A percentile compares a stretch with the other conserved stretches of the same genome.
Evolutionary conservation across 495 filamentous ascomycete species (phyloP).

Genomic region (Pseudomonodictys pantanalensis): DNA sequence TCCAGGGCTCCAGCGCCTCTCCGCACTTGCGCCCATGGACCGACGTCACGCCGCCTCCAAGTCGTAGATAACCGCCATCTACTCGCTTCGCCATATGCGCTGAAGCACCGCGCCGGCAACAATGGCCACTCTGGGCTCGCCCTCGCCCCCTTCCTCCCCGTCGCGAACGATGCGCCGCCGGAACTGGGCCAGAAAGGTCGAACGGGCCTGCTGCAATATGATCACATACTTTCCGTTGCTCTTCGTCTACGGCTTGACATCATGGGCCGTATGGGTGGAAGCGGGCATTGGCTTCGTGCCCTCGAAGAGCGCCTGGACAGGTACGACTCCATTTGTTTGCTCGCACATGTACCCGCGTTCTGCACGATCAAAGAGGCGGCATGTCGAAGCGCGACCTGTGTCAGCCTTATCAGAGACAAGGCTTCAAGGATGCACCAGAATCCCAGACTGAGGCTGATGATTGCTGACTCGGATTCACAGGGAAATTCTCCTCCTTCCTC

Average conservation of each 20-base stretch:
- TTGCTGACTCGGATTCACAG: conserved; percentile 20
- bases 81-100: conserved; percentile 9
- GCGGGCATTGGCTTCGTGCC: conserved; percentile 65
- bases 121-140: conserved; percentile 34
- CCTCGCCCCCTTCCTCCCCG: conserved; percentile 33
- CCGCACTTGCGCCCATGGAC: neutral
- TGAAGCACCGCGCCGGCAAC: neutral
- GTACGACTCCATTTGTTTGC: conserved; percentile 48
- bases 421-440: conserved; percentile 4
- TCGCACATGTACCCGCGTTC: neutral
- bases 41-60: neutral
- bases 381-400: too few species aligned
- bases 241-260: conserved; percentile 85
- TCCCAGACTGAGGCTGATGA: neutral
- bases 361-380: neutral
- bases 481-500: conserved; percentile 47
- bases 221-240: conserved; percentile 81
- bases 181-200: conserved; percentile 70
- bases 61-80: neutral
- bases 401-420: too few species aligned
- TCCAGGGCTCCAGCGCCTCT: neutral
- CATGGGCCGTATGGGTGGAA: conserved; percentile 88
- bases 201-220: conserved; percentile 77
- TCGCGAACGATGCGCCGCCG: conserved; percentile 41
- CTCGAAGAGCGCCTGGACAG: conserved; percentile 61